A percentile compares a stretch with the other conserved stretches of the same genome.
Conservation (phyloP, 257 asterid species). For the Lycium barbarum region DNA sequence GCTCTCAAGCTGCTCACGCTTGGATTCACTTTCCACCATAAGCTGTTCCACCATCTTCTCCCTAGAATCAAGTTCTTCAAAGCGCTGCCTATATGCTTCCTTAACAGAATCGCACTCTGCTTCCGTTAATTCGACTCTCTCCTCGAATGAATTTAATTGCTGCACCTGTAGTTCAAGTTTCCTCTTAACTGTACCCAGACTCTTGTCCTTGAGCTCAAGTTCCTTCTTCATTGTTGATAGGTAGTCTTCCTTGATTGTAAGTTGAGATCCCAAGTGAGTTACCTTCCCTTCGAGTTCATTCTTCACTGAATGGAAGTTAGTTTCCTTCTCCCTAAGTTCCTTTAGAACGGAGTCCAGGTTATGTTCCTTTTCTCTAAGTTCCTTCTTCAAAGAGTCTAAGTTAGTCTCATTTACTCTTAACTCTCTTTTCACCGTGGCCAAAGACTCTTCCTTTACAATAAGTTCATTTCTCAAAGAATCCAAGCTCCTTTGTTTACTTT, state of each 20-base stretch:
- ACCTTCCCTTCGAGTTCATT: constrained; percentile 39
- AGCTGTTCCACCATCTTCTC: constrained; percentile 33
- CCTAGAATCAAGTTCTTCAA: constrained; percentile 41
- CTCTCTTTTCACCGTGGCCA: too few relatives aligned
- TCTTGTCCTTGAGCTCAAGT: constrained; percentile 35
- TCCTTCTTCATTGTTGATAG: constrained; percentile 33
- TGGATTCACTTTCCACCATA: too few relatives aligned
- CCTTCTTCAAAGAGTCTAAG: neutral
- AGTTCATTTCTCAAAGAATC: too few relatives aligned
- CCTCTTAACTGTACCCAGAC: constrained; percentile 26
- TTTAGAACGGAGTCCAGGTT: neutral
- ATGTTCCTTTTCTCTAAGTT: neutral
- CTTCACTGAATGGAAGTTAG: constrained; percentile 4
- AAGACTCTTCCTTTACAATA: too few relatives aligned
- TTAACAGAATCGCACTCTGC: constrained; percentile 30
- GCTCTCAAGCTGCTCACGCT: too few relatives aligned
- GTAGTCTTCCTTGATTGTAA: neutral
- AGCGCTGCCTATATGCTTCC: constrained; percentile 28
- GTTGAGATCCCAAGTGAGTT: constrained; percentile 27
- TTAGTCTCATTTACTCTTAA: too few relatives aligned
- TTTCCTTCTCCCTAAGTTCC: constrained; percentile 30
- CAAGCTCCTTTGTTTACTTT: too few relatives aligned
- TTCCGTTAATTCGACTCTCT: constrained; percentile 40
- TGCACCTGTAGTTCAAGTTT: constrained; percentile 34
- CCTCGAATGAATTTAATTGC: constrained; percentile 21